Evolutionary conservation across 2,329 filamentous ascomycete genomes (phyloP), one percentile per base, ranked within the genome.

Genomic region (Venturiaceae sp.): DNA sequence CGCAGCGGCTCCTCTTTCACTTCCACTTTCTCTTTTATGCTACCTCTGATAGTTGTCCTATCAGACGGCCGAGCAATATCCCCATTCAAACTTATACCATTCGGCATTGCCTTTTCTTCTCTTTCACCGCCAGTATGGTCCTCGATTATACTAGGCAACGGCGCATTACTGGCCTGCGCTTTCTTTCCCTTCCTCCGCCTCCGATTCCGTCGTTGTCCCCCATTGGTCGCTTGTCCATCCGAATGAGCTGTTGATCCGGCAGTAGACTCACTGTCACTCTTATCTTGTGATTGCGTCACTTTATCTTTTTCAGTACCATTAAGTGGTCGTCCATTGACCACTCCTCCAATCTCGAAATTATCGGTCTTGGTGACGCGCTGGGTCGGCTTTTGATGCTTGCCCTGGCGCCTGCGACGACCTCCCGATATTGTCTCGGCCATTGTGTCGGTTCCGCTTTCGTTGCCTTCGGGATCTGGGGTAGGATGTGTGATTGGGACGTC

Each of bases 251-350:
- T 50, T 50, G 44, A 50, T 3, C 44, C 44, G 44, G 44, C 44
- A n/a, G 44, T 50, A 14, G 44, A 50, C 30, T 50, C 44, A 26
- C 44, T 50, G 44, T 50, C 44, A 16, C 44, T 50, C n/a, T 50
- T 50, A 11, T 50, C 44, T 26, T 50, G 44, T 28, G 44, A n/a
- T n/a, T n/a, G 26, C 44, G 26, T 13, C 23, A 5, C 11, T n/a
- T 50, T 50, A 6, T 50, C 77, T 55, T 75, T 75, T 8, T 78
- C 69, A 60, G 83, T 81, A 62, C 77, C 90, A 66, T 86, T 88
- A 56, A 95, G 79, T 23, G 95, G 73, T 0, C 90, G 90, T 16
- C 90, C 90, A 9, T 90, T 90, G 6, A 90, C 90, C 37, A 92
- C 88, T 60, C 80, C 39, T 23, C 74, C 72, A n/a, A 50, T 26